A percentile compares a stretch with the other conserved stretches of the same genome.
Conservation (phyloP, 176 grass and related monocot species). For the Canna indica region DNA sequence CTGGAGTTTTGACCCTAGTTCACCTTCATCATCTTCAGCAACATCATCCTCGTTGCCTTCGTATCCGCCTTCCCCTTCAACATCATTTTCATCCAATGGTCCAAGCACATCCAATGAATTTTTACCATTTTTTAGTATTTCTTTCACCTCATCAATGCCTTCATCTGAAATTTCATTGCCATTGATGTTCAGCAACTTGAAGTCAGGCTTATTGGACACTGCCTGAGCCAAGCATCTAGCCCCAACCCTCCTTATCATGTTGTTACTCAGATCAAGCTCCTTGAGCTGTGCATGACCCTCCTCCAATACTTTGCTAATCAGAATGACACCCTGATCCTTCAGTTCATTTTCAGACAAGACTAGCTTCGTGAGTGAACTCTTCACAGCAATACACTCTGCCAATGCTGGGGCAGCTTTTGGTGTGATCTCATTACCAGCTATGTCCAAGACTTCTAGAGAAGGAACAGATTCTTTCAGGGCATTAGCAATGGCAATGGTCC, state of each 20-base stretch:
- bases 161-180: conserved; percentile 62
- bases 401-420: conserved; percentile 30
- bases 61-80: conserved; percentile 38
- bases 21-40: conserved; percentile 16
- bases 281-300: conserved; percentile 37
- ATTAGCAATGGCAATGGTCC: conserved; percentile 32
- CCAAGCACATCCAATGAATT: conserved; percentile 46
- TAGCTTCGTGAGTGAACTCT: conserved; percentile 50
- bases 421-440: conserved; percentile 75
- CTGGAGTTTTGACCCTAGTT: conserved; percentile 45
- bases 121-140: conserved; percentile 53
- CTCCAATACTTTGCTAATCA: conserved; percentile 46
- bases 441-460: conserved; percentile 58
- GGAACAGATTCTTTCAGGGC: conserved; percentile 41
- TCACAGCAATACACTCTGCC: conserved; percentile 29
- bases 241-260: conserved; percentile 61
- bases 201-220: conserved; percentile 43
- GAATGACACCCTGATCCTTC: conserved; percentile 60
- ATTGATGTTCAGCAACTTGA: conserved; percentile 59
- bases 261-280: conserved; percentile 68
- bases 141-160: conserved; percentile 71
- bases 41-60: conserved; percentile 29
- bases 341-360: conserved; percentile 76
- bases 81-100: conserved; percentile 61
- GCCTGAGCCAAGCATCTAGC: conserved; percentile 66